Percentiles rank a stretch among this genome's conserved stretches.
phyloP scores from a whole-genome alignment of 257 asterid genomes.

The Datura wrightii region DNA sequence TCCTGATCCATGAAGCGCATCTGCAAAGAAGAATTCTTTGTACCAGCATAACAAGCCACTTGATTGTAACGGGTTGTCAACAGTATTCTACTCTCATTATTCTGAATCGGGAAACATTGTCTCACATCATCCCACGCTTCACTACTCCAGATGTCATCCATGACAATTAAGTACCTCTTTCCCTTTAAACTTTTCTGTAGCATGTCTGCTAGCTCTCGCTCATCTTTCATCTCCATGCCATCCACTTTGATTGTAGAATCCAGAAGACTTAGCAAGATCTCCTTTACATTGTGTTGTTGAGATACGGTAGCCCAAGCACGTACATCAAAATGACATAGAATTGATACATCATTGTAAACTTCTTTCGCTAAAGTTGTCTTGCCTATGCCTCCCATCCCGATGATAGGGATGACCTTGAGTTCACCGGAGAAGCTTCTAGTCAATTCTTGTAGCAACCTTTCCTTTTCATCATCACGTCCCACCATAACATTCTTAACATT shows the following conservation, averaged over 20 bases:
- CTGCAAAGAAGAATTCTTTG: background rate
- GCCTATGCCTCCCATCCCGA: constrained; percentile 34
- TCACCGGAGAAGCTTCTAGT: no score
- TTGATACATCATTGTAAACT: background rate
- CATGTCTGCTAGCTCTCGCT: background rate
- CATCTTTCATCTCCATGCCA: background rate
- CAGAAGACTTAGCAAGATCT: constrained; percentile 21
- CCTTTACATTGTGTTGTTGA: background rate
- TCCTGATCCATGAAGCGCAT: background rate
- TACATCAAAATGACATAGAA: background rate
- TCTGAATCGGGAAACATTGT: background rate
- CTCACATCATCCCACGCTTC: constrained; percentile 22
- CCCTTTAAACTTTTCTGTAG: background rate
- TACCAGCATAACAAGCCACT: background rate
- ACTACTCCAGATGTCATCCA: constrained; percentile 35
- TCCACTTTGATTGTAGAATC: background rate
- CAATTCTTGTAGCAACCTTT: no score
- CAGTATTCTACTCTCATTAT: constrained; percentile 34
- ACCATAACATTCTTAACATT: no score
- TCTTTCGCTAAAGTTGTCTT: constrained; percentile 32
- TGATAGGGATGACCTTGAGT: background rate
- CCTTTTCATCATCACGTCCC: no score
- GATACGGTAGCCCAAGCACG: constrained; percentile 29
- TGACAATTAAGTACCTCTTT: constrained; percentile 24
- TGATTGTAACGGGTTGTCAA: constrained; percentile 19